Evolutionary conservation across 1,139 yeast species (phyloP), one percentile per base, ranked within the genome.

Genomic region (Zygosaccharomyces pseudobailii): DNA sequence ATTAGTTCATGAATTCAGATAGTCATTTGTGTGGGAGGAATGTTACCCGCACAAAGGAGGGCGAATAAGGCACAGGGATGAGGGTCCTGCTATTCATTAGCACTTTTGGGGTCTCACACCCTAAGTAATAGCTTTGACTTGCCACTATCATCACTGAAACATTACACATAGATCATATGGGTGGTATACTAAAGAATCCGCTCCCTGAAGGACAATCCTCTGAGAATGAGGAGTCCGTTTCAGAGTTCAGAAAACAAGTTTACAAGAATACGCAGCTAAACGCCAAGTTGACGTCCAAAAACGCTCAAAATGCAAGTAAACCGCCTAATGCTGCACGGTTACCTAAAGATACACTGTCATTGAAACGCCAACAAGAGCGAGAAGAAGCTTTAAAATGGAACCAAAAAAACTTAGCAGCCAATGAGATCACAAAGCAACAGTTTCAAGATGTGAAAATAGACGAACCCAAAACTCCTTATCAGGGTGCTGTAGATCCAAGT

Each of bases 391-490:
- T 82, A 57, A 75, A 79, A 60, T 84, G 92, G 92, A 87, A 84
- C 61, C 86, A 82, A 52, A 62, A 78, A 53, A 84, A 84, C 59
- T 67, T 84, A 51, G 75, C 77, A 51, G 75, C 80, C 44, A 78
- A 85, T 24, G 90, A 83, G 56, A 57, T 70, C 9, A 65, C 71
- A 20, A 70, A 71, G 51, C 59, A 59, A 42, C 69, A 69, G 49
- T 63, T 62, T 43, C 71, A 68, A 44, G 71, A 70, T 48, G 62
- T 71, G 42, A 66, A 62, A 46, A 89, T 92, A 43, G 95, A 88
- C 59, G 98, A 92, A 67, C 98, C 98, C 32, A 92, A 92, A 72
- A 92, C 98, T 2, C 98, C 98, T 3, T 92, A 86, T 63, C 95
- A 87, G 63, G 96, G 95, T 20, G 95, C 97, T 0, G 86, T 87